Conservation (phyloP, 768 basidiomycete genomes). For the Coprinopsis sp. region DNA sequence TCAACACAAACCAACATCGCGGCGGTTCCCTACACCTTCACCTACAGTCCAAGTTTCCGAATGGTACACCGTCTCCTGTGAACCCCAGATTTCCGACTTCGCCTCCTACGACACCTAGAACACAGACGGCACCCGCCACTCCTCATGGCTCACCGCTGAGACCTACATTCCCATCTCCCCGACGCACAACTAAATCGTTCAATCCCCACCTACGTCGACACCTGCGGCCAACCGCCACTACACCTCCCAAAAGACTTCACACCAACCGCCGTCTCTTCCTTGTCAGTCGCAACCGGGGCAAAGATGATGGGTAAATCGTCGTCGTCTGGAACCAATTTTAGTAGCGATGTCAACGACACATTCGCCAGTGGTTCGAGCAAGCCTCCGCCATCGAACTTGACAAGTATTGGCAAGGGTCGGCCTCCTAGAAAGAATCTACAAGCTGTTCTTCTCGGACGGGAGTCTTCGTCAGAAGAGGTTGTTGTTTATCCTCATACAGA, state of each 20-base stretch:
- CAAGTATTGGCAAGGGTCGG: constrained; percentile 4
- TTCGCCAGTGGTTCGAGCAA: too few species aligned
- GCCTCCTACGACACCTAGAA: too few species aligned
- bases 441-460: neutral
- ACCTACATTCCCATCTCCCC: neutral
- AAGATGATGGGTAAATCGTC: neutral
- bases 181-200: neutral
- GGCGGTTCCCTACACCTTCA: neutral
- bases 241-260: neutral
- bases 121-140: neutral
- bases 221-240: constrained; percentile 1
- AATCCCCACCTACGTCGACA: constrained; percentile 4
- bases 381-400: too few species aligned
- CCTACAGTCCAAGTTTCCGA: too few species aligned
- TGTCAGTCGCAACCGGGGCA: constrained; percentile 1
- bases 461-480: neutral
- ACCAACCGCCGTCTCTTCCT: constrained; percentile 3
- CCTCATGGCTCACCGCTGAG: neutral
- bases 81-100: neutral
- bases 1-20: neutral
- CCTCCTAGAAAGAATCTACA: neutral
- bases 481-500: neutral
- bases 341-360: too few species aligned
- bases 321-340: too few species aligned
- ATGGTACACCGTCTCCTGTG: too few species aligned